A percentile compares a stretch with the other conserved stretches of the same genome.
phyloP scores from a whole-genome alignment of 1,139 yeast species.

The Wickerhamomyces sp. region DNA sequence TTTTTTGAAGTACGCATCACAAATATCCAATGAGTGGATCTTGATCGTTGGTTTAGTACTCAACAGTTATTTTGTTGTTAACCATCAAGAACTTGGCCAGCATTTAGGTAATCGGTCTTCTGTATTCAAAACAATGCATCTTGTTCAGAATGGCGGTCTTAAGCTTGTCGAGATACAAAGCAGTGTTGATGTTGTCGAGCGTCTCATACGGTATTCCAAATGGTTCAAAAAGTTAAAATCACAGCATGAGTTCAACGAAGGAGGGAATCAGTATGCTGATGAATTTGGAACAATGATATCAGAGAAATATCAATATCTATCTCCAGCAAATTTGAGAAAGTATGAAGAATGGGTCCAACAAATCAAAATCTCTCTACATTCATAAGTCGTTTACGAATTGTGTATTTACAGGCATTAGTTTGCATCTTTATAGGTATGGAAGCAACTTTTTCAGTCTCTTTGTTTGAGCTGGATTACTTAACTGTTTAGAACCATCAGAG shows the following conservation, averaged over 20 bases:
- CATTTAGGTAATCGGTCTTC: constrained; percentile 45
- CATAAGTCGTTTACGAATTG: neutral
- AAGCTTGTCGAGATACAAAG: constrained; percentile 41
- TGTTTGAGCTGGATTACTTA: constrained; percentile 42
- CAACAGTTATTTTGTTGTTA: constrained; percentile 52
- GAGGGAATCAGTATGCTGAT: constrained; percentile 1
- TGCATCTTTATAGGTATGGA: constrained; percentile 28
- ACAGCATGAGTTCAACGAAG: constrained; percentile 19
- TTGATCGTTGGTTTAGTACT: constrained; percentile 61
- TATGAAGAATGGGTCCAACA: constrained; percentile 9
- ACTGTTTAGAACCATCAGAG: constrained; percentile 58
- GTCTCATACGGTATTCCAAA: constrained; percentile 45
- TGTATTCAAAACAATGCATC: constrained; percentile 45
- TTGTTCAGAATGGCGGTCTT: constrained; percentile 49
- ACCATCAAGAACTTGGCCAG: constrained; percentile 38
- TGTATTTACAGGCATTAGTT: constrained; percentile 3
- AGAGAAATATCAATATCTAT: constrained; percentile 9
- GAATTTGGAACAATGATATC: constrained; percentile 16
- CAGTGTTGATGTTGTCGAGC: constrained; percentile 50
- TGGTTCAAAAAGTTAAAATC: constrained; percentile 48
- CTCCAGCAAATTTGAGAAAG: neutral
- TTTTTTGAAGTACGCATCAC: constrained; percentile 44
- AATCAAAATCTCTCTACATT: neutral
- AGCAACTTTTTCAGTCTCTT: constrained; percentile 44
- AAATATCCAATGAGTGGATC: constrained; percentile 62